phyloP scores from a whole-genome alignment of 345 rosid species.

The Citrus cavaleriei region DNA sequence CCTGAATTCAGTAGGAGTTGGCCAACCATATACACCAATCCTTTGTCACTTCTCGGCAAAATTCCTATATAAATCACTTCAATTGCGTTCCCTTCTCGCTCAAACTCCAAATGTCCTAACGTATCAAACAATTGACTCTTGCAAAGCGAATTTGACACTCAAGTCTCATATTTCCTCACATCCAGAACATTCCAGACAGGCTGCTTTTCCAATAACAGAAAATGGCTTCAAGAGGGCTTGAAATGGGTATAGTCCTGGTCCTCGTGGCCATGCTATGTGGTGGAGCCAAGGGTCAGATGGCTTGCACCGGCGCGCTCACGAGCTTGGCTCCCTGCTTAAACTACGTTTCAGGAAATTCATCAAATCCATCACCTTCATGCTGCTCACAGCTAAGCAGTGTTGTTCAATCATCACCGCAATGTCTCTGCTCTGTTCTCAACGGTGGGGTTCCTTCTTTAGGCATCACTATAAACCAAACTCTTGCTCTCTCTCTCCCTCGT shows the following conservation, averaged over 20 bases:
- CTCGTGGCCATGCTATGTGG: slow-evolving; percentile 25
- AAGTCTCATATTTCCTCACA: background rate
- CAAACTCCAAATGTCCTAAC: slow-evolving; percentile 9
- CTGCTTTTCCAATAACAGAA: background rate
- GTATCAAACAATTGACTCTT: slow-evolving; percentile 21
- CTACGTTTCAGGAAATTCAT: slow-evolving; percentile 56
- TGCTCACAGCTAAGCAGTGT: slow-evolving; percentile 55
- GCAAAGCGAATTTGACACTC: background rate
- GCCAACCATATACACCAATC: slow-evolving; percentile 32
- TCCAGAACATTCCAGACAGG: background rate
- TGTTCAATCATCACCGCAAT: slow-evolving; percentile 57
- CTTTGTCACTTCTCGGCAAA: slow-evolving; percentile 9
- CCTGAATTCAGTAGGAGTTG: slow-evolving; percentile 25
- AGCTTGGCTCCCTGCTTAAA: slow-evolving; percentile 54
- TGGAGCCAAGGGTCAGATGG: slow-evolving; percentile 29
- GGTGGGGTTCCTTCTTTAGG: slow-evolving; percentile 45
- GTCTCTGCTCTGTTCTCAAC: slow-evolving; percentile 58
- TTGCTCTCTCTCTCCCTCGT: slow-evolving; percentile 59
- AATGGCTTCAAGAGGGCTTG: slow-evolving; percentile 29
- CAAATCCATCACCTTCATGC: slow-evolving; percentile 60
- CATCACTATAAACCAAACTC: slow-evolving; percentile 58
- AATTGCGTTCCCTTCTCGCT: slow-evolving; percentile 9
- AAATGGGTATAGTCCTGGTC: slow-evolving; percentile 23
- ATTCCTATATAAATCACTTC: slow-evolving; percentile 7
- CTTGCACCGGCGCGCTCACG: slow-evolving; percentile 30